Percentiles rank a stretch among this genome's conserved stretches.
Conservation (phyloP, 1,284 basidiomycete genomes). For the Cryptococcus wingfieldii region DNA sequence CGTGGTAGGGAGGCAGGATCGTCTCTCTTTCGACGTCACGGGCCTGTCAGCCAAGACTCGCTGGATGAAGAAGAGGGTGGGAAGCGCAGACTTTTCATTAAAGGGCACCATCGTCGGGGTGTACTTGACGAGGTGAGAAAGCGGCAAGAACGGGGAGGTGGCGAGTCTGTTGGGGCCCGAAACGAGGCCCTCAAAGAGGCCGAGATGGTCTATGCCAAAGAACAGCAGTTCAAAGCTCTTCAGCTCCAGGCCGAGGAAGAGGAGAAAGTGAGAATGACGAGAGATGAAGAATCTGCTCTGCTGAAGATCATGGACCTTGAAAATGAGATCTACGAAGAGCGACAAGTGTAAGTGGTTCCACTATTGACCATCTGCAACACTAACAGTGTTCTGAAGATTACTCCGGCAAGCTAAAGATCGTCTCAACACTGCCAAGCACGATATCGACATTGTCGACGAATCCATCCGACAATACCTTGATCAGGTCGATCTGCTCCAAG, state of each 20-base stretch:
- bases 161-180: neutral
- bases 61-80: conserved; percentile 21
- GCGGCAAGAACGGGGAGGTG: conserved; percentile 1
- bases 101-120: conserved; percentile 15
- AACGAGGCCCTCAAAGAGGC: conserved; percentile 16
- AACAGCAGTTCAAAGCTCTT: conserved; percentile 21
- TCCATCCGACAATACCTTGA: conserved; percentile 27
- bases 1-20: conserved; percentile 4
- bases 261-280: conserved; percentile 7
- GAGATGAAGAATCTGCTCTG: conserved; percentile 17
- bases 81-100: conserved; percentile 27
- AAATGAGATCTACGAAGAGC: conserved; percentile 26
- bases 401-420: conserved; percentile 9
- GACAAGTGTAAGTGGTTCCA: conserved; percentile 19
- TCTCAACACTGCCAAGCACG: conserved; percentile 13
- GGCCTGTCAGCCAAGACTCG: conserved; percentile 1
- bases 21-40: conserved; percentile 11
- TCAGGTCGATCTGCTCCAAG: conserved; percentile 30
- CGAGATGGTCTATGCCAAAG: conserved; percentile 17
- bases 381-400: neutral
- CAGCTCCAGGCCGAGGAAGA: conserved; percentile 15
- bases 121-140: neutral
- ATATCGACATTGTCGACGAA: conserved; percentile 18
- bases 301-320: conserved; percentile 19
- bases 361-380: neutral